Conservation (phyloP, 441 rosid genomes). For the Melastoma candidum region DNA sequence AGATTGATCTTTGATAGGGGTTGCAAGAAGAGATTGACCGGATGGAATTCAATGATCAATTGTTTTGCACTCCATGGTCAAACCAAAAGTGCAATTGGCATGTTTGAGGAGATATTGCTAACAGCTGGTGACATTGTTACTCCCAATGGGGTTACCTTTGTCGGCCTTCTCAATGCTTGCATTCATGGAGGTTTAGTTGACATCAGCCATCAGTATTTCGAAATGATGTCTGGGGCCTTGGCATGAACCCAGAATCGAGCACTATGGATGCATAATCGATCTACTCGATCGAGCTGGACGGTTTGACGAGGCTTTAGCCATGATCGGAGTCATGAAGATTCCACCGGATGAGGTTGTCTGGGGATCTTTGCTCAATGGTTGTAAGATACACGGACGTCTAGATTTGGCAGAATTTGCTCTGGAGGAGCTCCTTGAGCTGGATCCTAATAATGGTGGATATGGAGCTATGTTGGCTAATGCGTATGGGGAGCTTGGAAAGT, state of each 20-base stretch:
- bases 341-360: constrained; percentile 58
- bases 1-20: constrained; percentile 29
- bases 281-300: constrained; percentile 52
- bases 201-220: constrained; percentile 34
- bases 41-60: constrained; percentile 62
- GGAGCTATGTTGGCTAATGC: constrained; percentile 65
- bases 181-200: constrained; percentile 53
- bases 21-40: constrained; percentile 27
- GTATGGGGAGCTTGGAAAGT: constrained; percentile 58
- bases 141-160: constrained; percentile 46
- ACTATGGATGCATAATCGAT: constrained; percentile 61
- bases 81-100: constrained; percentile 28
- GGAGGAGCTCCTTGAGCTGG: constrained; percentile 45
- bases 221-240: constrained; percentile 30
- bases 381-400: constrained; percentile 34
- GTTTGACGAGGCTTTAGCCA: constrained; percentile 43
- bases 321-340: constrained; percentile 34
- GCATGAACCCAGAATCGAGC: constrained; percentile 45
- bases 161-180: constrained; percentile 55
- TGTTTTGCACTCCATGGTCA: constrained; percentile 54
- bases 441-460: constrained; percentile 64
- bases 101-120: constrained; percentile 45
- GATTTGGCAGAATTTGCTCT: constrained; percentile 64
- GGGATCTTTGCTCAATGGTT: constrained; percentile 56
- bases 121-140: constrained; percentile 10